phyloP scores from a whole-genome alignment of 148 eudicot genomes.

The Euryodendron excelsum region DNA sequence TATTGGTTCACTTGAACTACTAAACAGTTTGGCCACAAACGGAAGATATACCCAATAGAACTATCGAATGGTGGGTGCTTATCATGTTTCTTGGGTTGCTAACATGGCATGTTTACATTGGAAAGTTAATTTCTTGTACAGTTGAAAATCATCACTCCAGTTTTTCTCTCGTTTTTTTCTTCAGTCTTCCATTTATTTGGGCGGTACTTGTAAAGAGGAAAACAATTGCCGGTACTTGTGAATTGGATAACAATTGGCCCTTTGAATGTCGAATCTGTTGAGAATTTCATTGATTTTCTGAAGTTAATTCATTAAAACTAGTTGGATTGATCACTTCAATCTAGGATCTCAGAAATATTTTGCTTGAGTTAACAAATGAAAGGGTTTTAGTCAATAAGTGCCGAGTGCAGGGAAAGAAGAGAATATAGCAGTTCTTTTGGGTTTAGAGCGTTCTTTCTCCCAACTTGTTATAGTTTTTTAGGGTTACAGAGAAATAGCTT shows the following conservation, averaged over 20 bases:
- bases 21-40: neutral
- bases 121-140: neutral
- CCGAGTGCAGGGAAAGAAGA: neutral
- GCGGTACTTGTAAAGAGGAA: neutral
- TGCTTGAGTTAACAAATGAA: neutral
- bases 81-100: neutral
- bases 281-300: neutral
- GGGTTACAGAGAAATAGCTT: too few relatives aligned
- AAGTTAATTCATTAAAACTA: neutral
- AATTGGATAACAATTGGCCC: neutral
- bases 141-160: neutral
- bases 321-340: neutral
- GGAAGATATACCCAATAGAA: neutral
- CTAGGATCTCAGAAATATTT: neutral
- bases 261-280: neutral
- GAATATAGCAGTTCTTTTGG: too few relatives aligned
- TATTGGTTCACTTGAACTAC: neutral
- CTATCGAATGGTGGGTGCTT: neutral
- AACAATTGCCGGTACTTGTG: neutral
- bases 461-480: too few relatives aligned
- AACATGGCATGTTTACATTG: neutral
- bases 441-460: too few relatives aligned
- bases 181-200: neutral
- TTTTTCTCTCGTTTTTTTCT: neutral
- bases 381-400: neutral